Base-by-base conservation (phyloP, 2,329 filamentous ascomycete species). In the Pseudopyricularia cyperi region DNA sequence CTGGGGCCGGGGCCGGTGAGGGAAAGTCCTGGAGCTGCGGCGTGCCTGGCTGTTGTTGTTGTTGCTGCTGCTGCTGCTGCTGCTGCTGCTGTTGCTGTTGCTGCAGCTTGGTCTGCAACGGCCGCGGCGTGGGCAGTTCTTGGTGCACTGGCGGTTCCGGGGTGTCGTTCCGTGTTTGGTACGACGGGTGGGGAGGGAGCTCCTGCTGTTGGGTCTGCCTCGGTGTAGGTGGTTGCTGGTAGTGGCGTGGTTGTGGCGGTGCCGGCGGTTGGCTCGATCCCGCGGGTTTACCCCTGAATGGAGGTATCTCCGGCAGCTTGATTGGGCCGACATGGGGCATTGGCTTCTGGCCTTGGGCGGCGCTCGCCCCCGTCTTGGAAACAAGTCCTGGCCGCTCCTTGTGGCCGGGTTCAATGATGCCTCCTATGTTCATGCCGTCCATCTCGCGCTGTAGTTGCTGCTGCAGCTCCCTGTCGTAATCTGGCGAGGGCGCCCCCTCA, bases 391-490 rank as follows among this genome's bases (percentile, higher is more conserved):
- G 22, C 35, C 48, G 22, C 26, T 37, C 48, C 28, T 51, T 37
- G 11, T 32, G 47, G 15, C 50, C 34, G 28, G 28, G 17, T 28
- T 51, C 37, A 28, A 51, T 51, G n/a, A 34, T 30, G 19, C 33
- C 15, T 34, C 50, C 50, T n/a, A 84, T 65, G 52, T 75, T 79
- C 57, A 84, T 66, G 57, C 72, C 71, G 30, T 71, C 71, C 68
- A 84, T 77, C 55, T 84, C 81, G 53, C 74, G 74, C 57, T 79
- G 78, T n/a, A 85, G 64, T 61, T 85, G 79, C 37, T 79, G 75
- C 55, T 82, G 80, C 42, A 83, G 63, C 42, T 76, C 73, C 46
- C 72, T 70, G 57, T 84, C 80, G 57, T 82, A 82, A 53, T 82
- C 80, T 8, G 74, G 71, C 4, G 79, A 79, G 51, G 74, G 72